Percentiles rank a stretch among this genome's conserved stretches.
Evolutionary conservation across 2,329 filamentous ascomycete species (phyloP).

Genomic region (Neodidymelliopsis sp.): DNA sequence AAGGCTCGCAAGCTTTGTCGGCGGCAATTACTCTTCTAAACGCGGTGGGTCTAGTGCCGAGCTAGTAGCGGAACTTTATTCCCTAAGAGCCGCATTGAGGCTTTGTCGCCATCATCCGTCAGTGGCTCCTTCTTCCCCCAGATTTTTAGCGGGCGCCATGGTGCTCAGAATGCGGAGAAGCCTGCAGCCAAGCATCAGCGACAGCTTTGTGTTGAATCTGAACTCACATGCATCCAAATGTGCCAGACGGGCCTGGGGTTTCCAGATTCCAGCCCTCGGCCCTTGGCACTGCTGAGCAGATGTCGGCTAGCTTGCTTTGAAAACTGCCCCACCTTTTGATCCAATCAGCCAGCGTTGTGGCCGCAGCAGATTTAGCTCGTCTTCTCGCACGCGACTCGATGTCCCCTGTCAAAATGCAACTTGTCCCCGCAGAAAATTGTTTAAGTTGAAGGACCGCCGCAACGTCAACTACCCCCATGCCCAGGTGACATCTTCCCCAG

Average conservation of each 20-base stretch:
- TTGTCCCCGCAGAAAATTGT: conserved; percentile 12
- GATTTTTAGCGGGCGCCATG: conserved; percentile 17
- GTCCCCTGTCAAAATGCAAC: conserved; percentile 3
- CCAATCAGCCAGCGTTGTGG: conserved; percentile 8
- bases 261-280: conserved; percentile 4
- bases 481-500: conserved; percentile 16
- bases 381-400: conserved; percentile 8
- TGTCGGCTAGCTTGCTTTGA: conserved; percentile 3
- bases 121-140: conserved; percentile 14
- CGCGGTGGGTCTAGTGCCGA: background rate
- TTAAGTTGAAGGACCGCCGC: conserved; percentile 16
- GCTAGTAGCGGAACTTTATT: conserved; percentile 7
- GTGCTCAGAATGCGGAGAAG: conserved; percentile 17
- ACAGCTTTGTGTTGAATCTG: conserved; percentile 3
- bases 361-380: conserved; percentile 13
- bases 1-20: background rate
- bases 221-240: conserved; percentile 7
- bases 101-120: conserved; percentile 3
- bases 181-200: conserved; percentile 8
- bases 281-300: background rate
- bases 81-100: conserved; percentile 11
- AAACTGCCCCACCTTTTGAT: conserved; percentile 2
- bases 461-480: conserved; percentile 1
- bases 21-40: conserved; percentile 2
- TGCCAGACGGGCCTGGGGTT: conserved; percentile 7